A percentile compares a stretch with the other conserved stretches of the same genome.
Evolutionary conservation across 2,329 filamentous ascomycete genomes (phyloP).

Genomic region (Tolypocladium nubicola): DNA sequence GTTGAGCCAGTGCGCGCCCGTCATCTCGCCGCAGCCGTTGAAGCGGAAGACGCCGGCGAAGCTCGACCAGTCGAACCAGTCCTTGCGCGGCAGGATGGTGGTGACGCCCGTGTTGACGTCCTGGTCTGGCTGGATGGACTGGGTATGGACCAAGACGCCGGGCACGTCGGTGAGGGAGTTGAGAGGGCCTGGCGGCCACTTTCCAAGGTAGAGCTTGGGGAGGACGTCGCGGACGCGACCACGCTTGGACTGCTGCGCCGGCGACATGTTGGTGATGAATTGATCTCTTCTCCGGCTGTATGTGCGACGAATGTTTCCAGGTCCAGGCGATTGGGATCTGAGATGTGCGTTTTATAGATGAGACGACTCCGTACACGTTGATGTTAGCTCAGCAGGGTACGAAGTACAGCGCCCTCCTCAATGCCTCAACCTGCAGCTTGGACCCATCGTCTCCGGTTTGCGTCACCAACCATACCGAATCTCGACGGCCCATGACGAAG

Average conservation of each 20-base stretch:
- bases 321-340: neutral
- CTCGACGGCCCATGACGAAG: neutral
- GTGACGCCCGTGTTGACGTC: conserved; percentile 39
- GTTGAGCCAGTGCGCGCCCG: conserved; percentile 49
- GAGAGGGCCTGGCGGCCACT: conserved; percentile 29
- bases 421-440: neutral
- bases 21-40: conserved; percentile 55
- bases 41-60: conserved; percentile 47
- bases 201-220: conserved; percentile 31
- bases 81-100: conserved; percentile 32
- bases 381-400: neutral
- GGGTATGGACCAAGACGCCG: conserved; percentile 34
- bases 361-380: neutral
- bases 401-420: neutral
- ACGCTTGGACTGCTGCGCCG: conserved; percentile 3
- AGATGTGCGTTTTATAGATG: neutral
- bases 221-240: conserved; percentile 31
- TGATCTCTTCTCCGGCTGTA: neutral
- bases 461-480: neutral
- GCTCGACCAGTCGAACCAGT: conserved; percentile 33
- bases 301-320: neutral
- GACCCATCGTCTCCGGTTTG: neutral
- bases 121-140: conserved; percentile 25
- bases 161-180: conserved; percentile 42
- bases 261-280: neutral